These are phyloP conservation scores for Lactarius pseudohatsudake DNA, from an alignment of 768 basidiomycete species.

Conservation along the genomic window DNA sequence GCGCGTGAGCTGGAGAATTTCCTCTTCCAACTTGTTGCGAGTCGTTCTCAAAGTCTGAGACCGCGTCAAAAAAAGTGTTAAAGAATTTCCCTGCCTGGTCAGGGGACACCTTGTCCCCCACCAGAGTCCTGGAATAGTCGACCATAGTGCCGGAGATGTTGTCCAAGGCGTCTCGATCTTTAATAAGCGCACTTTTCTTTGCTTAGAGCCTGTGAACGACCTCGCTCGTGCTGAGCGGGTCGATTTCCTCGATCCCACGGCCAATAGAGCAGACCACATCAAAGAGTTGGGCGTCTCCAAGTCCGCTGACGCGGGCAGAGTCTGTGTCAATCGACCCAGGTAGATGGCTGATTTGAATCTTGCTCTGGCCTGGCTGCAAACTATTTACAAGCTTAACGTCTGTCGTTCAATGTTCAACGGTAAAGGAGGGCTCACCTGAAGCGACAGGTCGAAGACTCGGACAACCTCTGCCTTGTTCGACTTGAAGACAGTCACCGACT, in stretches of 20 bases:
- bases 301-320: conserved; percentile 54
- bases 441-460: conserved; percentile 47
- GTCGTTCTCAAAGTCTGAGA: conserved; percentile 39
- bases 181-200: conserved; percentile 39
- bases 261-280: conserved; percentile 53
- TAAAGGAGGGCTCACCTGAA: conserved; percentile 49
- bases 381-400: not conserved
- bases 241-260: conserved; percentile 28
- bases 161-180: conserved; percentile 42
- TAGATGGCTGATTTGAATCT: conserved; percentile 50
- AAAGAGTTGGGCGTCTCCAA: conserved; percentile 48
- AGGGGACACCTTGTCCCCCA: conserved; percentile 43
- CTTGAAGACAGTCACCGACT: conserved; percentile 58
- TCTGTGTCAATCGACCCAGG: conserved; percentile 51
- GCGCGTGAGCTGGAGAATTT: conserved; percentile 37
- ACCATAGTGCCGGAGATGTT: conserved; percentile 45
- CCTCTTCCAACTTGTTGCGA: conserved; percentile 40
- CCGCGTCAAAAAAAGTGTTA: conserved; percentile 41
- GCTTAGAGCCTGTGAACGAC: conserved; percentile 34
- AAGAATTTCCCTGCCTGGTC: conserved; percentile 44
- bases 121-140: conserved; percentile 45
- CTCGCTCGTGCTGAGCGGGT: conserved; percentile 32
- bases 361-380: conserved; percentile 51
- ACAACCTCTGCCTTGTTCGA: conserved; percentile 56
- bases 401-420: too few species aligned